Conservation (phyloP, 2,329 filamentous ascomycete species). For the Fragosphaeria purpurea region DNA sequence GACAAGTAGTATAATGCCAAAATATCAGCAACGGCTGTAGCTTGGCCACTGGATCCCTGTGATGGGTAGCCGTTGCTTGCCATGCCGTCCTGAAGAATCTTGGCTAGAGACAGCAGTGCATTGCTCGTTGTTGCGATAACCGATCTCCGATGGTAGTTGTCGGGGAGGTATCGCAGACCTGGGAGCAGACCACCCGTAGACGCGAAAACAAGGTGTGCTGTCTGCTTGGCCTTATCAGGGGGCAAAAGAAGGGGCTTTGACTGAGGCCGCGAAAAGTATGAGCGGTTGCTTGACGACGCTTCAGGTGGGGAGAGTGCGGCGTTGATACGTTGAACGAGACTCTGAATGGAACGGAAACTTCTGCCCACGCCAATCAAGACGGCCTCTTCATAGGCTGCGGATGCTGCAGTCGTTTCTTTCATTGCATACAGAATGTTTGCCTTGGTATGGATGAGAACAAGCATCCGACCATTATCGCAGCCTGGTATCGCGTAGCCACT, state of each 20-base stretch:
- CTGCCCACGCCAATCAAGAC: constrained; percentile 79
- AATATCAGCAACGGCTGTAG: constrained; percentile 80
- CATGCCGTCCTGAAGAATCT: constrained; percentile 96
- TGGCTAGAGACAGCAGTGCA: constrained; percentile 83
- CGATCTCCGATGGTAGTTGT: constrained; percentile 63
- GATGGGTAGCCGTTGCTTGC: constrained; percentile 54
- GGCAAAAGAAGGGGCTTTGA: constrained; percentile 64
- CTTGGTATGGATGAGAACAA: constrained; percentile 92
- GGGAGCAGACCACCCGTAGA: constrained; percentile 62
- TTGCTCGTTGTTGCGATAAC: constrained; percentile 93
- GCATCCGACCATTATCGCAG: constrained; percentile 81
- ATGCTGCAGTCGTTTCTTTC: constrained; percentile 71
- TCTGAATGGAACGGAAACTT: constrained; percentile 58
- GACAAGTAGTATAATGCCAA: constrained; percentile 92
- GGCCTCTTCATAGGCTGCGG: constrained; percentile 86
- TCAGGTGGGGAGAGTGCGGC: constrained; percentile 49
- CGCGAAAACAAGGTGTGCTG: constrained; percentile 73
- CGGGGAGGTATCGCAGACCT: constrained; percentile 62
- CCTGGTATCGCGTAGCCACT: constrained; percentile 80
- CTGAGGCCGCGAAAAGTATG: constrained; percentile 16
- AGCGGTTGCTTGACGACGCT: constrained; percentile 5
- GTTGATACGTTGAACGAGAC: constrained; percentile 71
- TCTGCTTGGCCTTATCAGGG: constrained; percentile 74
- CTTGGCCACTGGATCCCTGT: constrained; percentile 43
- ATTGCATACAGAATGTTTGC: constrained; percentile 95